Conservation (phyloP, 2,329 filamentous ascomycete species). For the Anthostomella pinea region DNA sequence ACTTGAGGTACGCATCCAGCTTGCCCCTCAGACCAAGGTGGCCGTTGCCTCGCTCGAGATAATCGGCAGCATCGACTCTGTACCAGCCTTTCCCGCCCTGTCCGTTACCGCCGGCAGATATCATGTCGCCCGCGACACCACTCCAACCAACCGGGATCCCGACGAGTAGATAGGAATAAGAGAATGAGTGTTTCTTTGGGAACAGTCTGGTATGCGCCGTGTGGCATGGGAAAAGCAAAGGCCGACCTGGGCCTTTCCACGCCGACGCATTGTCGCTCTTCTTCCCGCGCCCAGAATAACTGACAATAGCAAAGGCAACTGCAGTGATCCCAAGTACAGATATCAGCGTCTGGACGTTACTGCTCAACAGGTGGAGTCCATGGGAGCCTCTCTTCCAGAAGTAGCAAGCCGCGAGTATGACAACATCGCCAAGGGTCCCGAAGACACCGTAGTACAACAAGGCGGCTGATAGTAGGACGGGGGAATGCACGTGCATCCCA, state of each 20-base stretch:
- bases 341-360: constrained; percentile 3
- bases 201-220: constrained; percentile 66
- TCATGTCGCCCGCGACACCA: constrained; percentile 52
- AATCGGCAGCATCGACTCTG: constrained; percentile 56
- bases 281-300: constrained; percentile 2
- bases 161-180: constrained; percentile 67
- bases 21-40: constrained; percentile 60
- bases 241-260: constrained; percentile 32
- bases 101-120: constrained; percentile 44
- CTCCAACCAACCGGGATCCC: constrained; percentile 65
- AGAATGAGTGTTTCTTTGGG: constrained; percentile 65
- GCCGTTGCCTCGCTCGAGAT: constrained; percentile 54
- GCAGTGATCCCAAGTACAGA: constrained; percentile 4
- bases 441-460: constrained; percentile 17
- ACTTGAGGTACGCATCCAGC: constrained; percentile 56
- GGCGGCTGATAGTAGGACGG: constrained; percentile 11
- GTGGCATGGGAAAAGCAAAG: constrained; percentile 61
- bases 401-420: constrained; percentile 12
- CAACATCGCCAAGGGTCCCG: constrained; percentile 16
- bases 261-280: constrained; percentile 4
- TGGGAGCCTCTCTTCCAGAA: constrained; percentile 9
- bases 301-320: constrained; percentile 2
- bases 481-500: constrained; percentile 9
- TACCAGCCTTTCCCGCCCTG: constrained; percentile 47
- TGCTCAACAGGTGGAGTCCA: constrained; percentile 3